Evolutionary conservation across 768 basidiomycete genomes (phyloP), one percentile per base, ranked within the genome.

Genomic region (Sporobolomyces phaffii): DNA sequence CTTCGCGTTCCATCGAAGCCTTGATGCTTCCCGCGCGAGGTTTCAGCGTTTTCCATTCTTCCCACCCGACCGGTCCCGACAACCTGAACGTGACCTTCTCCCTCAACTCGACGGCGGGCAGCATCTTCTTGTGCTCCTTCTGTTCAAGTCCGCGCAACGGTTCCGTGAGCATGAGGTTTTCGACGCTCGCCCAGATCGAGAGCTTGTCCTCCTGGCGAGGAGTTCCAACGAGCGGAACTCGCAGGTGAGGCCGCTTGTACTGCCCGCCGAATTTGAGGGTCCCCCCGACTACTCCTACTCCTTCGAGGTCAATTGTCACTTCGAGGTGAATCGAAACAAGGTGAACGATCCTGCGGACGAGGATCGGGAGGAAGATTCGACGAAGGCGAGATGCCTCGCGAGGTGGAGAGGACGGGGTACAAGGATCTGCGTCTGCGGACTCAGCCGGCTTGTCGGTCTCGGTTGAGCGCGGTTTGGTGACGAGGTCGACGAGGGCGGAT

Each of bases 11-110:
- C 18, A 58, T 22, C 20, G 56, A 58, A 3, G 56, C 56, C 22
- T 33, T 58, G 56, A 58, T 45, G 45, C 43, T 58, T 10, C 56
- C 41, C 31, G 29, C 29, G 7, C 56, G 6, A 9, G 56, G 56
- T 58, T n/a, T 47, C 36, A 58, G 22, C 40, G 41, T 44, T 29
- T 58, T 45, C 56, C 56, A 58, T n/a, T 58, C 56, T 33, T 44
- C 43, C 9, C 24, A 45, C 29, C 56, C 56, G 22, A 58, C 22
- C 41, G 56, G 56, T 33, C 56, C 56, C 26, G 41, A 45, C 43
- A 58, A 17, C 6, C 36, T 58, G 29, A 58, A 45, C 41, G 56
- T 58, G 38, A 58, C 28, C 22, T 20, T 45, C 41, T 58, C 56
- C 41, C 31, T 29, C 56, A 58, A 34, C 31, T 58, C 56, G 11